A percentile compares a stretch with the other conserved stretches of the same genome.
Conservation (phyloP, 805 yeast genomes). For the Wickerhamomyces hampshirensis region DNA sequence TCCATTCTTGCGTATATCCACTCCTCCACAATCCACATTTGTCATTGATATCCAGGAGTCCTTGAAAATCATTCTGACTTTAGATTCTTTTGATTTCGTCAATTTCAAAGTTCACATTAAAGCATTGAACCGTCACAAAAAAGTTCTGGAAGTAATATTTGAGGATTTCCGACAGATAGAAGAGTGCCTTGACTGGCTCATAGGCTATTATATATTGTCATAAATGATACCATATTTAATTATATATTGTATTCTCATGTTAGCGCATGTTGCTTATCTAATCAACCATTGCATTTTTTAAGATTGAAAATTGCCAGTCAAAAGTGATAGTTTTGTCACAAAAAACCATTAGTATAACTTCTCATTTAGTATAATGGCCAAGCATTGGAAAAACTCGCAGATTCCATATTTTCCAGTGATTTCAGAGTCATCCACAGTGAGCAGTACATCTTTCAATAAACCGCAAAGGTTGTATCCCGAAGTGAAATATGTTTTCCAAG, state of each 20-base stretch:
- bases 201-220: conserved; percentile 21
- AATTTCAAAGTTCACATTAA: conserved; percentile 14
- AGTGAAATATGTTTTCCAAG: conserved; percentile 23
- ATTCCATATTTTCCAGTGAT: conserved; percentile 23
- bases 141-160: conserved; percentile 41
- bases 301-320: too few species aligned
- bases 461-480: conserved; percentile 20
- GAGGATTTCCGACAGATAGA: conserved; percentile 48
- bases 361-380: too few species aligned
- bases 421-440: conserved; percentile 1
- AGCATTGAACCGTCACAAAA: conserved; percentile 23
- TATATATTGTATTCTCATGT: too few species aligned
- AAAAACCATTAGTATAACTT: too few species aligned
- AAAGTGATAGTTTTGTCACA: too few species aligned
- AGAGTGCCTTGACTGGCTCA: conserved; percentile 54
- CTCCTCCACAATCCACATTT: conserved; percentile 27
- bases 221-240: too few species aligned
- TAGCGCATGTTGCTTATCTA: too few species aligned
- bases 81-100: conserved; percentile 22
- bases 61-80: conserved; percentile 9
- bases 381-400: conserved; percentile 20
- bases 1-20: conserved; percentile 16
- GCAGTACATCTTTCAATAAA: not conserved
- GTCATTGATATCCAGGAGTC: conserved; percentile 20
- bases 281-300: too few species aligned